phyloP scores from a whole-genome alignment of 768 basidiomycete genomes.

The Boletus pseudopeckii region DNA sequence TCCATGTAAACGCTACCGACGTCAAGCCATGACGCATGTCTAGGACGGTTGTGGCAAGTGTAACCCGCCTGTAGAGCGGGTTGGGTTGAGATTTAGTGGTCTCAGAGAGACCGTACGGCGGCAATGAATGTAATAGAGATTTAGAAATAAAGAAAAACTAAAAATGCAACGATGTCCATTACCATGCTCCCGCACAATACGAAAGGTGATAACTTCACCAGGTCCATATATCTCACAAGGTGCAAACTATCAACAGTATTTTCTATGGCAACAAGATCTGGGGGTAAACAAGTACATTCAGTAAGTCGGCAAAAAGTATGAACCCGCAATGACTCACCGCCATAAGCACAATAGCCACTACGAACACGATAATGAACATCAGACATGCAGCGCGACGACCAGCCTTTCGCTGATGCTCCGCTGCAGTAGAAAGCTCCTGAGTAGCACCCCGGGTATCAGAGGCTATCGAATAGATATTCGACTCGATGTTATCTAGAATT shows the following conservation, averaged over 20 bases:
- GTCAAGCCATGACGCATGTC: background rate
- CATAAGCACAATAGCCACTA: slow-evolving; percentile 82
- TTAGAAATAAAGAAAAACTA: slow-evolving; percentile 28
- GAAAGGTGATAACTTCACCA: slow-evolving; percentile 5
- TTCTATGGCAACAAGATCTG: slow-evolving; percentile 28
- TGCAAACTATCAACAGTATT: background rate
- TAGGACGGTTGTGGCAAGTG: background rate
- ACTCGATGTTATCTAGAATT: slow-evolving; percentile 85
- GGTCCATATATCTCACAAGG: background rate
- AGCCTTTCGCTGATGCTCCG: slow-evolving; percentile 92
- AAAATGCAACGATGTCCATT: slow-evolving; percentile 13
- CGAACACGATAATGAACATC: slow-evolving; percentile 82
- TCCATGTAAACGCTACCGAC: background rate
- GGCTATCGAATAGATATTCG: slow-evolving; percentile 84
- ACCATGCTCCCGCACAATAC: slow-evolving; percentile 5
- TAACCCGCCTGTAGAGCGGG: background rate
- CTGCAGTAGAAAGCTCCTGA: slow-evolving; percentile 83
- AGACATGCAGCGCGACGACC: slow-evolving; percentile 88
- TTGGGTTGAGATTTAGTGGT: background rate
- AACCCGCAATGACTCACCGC: slow-evolving; percentile 60
- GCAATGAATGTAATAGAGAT: slow-evolving; percentile 12
- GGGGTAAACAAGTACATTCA: background rate
- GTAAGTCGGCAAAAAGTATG: background rate
- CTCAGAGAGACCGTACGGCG: background rate
- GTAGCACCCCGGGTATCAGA: slow-evolving; percentile 79